A percentile compares a stretch with the other conserved stretches of the same genome.
Evolutionary conservation across 148 eudicot species (phyloP).

Genomic region (Rheum nobile): DNA sequence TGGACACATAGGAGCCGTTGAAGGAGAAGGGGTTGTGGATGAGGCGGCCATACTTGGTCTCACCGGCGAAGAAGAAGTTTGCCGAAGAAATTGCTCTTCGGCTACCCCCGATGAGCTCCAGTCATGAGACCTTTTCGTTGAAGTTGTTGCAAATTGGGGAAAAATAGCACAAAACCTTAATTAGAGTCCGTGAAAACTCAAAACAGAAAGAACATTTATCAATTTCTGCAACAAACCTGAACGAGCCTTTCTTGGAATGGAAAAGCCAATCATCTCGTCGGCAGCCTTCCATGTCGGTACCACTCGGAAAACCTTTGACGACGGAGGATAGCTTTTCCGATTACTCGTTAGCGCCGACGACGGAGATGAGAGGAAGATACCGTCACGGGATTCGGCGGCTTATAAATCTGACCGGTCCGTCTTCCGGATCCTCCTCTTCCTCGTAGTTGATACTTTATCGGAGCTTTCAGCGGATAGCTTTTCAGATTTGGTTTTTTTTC

Average conservation of each 20-base stretch:
- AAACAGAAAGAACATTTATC: neutral
- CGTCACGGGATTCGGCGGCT: slow-evolving; percentile 29
- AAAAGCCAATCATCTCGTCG: slow-evolving; percentile 75
- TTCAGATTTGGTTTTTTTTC: too few relatives aligned
- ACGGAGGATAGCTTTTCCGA: too few relatives aligned
- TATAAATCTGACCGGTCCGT: slow-evolving; percentile 27
- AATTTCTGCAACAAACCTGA: slow-evolving; percentile 33
- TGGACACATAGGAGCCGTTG: too few relatives aligned
- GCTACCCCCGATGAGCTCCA: slow-evolving; percentile 30
- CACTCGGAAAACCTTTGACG: too few relatives aligned
- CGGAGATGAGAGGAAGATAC: slow-evolving; percentile 14
- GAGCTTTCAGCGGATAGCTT: too few relatives aligned
- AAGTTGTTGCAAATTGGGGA: too few relatives aligned
- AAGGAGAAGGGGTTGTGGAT: too few relatives aligned
- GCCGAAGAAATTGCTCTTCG: slow-evolving; percentile 35
- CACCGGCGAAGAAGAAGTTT: slow-evolving; percentile 54
- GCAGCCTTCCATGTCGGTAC: too few relatives aligned
- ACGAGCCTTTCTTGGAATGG: slow-evolving; percentile 85
- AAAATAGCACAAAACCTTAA: slow-evolving; percentile 7
- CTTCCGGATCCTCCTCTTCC: too few relatives aligned
- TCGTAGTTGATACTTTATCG: slow-evolving; percentile 66
- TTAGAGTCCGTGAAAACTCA: neutral
- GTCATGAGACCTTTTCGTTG: too few relatives aligned
- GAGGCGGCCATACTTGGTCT: slow-evolving; percentile 27
- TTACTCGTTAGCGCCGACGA: too few relatives aligned